A percentile compares a stretch with the other conserved stretches of the same genome.
Conservation (phyloP, 2,329 filamentous ascomycete species). For the Apiospora hydei region DNA sequence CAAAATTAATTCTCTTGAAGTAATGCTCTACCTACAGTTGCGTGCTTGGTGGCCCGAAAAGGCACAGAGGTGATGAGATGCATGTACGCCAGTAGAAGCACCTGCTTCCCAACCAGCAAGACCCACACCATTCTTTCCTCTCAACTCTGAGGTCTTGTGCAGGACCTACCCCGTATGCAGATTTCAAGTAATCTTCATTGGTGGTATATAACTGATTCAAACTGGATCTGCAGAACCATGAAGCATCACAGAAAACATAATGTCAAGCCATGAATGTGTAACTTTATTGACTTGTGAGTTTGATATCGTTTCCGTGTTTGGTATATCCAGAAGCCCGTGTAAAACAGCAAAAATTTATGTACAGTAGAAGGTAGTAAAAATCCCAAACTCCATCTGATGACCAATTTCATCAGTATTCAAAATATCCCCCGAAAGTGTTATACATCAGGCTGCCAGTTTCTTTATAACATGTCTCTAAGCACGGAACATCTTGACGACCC, state of each 20-base stretch:
- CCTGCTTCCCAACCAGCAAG: too few relatives aligned
- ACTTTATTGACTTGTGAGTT: neutral
- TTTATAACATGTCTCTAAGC: slow-evolving; percentile 32
- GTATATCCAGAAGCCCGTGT: slow-evolving; percentile 4
- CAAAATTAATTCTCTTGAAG: too few relatives aligned
- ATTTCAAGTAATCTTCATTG: too few relatives aligned
- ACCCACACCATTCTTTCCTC: too few relatives aligned
- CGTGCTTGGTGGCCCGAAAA: too few relatives aligned
- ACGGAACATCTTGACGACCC: slow-evolving; percentile 36
- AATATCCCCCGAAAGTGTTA: neutral
- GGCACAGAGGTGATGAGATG: too few relatives aligned
- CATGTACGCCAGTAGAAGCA: too few relatives aligned
- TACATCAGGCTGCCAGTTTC: neutral
- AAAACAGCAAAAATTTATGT: neutral
- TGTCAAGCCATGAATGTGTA: neutral
- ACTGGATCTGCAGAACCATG: neutral
- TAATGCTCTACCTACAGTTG: too few relatives aligned
- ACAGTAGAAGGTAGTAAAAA: neutral
- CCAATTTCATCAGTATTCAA: neutral
- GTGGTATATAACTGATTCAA: too few relatives aligned
- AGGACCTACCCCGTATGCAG: too few relatives aligned
- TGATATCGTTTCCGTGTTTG: neutral
- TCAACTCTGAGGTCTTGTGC: too few relatives aligned
- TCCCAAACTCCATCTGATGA: neutral
- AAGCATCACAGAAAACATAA: neutral